Percentiles rank a stretch among this genome's conserved stretches.
phyloP scores from a whole-genome alignment of 2,329 filamentous ascomycete genomes.

The Verticillium nubilum region DNA sequence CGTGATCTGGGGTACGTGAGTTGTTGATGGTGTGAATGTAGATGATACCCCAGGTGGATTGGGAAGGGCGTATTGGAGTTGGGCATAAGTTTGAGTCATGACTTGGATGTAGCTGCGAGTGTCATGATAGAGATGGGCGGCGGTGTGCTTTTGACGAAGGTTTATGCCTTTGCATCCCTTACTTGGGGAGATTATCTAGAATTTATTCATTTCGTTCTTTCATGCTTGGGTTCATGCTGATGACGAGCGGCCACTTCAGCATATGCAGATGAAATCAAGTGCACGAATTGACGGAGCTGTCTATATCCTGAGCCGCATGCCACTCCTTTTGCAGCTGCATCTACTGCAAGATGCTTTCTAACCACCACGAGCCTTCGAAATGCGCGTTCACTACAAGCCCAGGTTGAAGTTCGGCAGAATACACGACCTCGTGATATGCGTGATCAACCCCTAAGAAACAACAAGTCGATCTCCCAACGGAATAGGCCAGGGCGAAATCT shows the following conservation, averaged over 20 bases:
- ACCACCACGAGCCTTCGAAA: no score
- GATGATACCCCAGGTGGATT: neutral
- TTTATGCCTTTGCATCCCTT: neutral
- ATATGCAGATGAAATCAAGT: no score
- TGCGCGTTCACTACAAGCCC: no score
- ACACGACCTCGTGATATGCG: neutral
- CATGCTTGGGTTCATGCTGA: no score
- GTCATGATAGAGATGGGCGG: neutral
- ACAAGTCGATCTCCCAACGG: neutral
- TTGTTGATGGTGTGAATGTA: neutral
- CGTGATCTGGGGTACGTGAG: neutral
- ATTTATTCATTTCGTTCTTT: neutral
- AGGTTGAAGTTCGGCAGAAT: neutral
- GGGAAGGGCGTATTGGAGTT: neutral
- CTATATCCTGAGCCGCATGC: no score
- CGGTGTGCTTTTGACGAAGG: neutral
- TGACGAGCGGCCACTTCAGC: no score
- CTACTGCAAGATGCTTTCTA: no score
- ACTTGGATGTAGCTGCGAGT: neutral
- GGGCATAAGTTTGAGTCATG: neutral
- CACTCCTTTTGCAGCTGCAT: no score
- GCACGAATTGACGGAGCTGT: no score
- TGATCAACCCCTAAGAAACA: neutral
- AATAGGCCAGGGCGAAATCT: slow-evolving; percentile 7
- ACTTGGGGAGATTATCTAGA: neutral